Evolutionary conservation across 1,139 yeast genomes (phyloP), one percentile per base, ranked within the genome.

Genomic region (Candida neerlandica): DNA sequence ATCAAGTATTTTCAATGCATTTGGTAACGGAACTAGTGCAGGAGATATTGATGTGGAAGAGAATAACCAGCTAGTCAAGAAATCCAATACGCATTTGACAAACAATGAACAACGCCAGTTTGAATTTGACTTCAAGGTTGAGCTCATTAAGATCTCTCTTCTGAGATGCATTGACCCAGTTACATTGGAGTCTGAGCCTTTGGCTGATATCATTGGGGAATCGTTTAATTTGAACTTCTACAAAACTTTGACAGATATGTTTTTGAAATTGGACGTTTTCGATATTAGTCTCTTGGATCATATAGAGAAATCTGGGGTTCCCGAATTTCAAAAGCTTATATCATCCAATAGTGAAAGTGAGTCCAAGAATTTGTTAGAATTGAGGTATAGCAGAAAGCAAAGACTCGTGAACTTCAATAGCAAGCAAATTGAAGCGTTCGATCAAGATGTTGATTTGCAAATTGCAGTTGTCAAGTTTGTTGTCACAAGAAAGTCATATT

Each of bases 381-480:
- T 92, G 38, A 75, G 78, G 23, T 90, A 88, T 61, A 65, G 71
- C 7, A 73, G 91, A 56, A 70, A 71, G 1, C 84, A 80, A 61
- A 72, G 96, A 65, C 61, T 85, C 51, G 90, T 87, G n/a, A 74
- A 77, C 34, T 77, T 80, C 55, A 73, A 82, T 44, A 74, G 74
- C 29, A 76, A 74, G 43, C 81, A 69, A 12, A 86, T 88, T 46
- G 92, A 86, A 57, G 84, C 88, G 0, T 86, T 75, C 62, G 97
- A 92, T 58, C 97, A 90, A 64, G 83, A 81, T 55, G 80, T 92
- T 6, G 76, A 80, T n/a, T 71, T 94, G 46, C 79, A 84, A 48
- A 77, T 95, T 64, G 92, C 97, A 0, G 90, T 96, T 9, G 80
- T 95, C 50, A 84, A 85, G 55, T 78, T 89, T 46, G 86, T 89